Conservation (phyloP, 257 asterid genomes). For the Leptodermis oblonga region DNA sequence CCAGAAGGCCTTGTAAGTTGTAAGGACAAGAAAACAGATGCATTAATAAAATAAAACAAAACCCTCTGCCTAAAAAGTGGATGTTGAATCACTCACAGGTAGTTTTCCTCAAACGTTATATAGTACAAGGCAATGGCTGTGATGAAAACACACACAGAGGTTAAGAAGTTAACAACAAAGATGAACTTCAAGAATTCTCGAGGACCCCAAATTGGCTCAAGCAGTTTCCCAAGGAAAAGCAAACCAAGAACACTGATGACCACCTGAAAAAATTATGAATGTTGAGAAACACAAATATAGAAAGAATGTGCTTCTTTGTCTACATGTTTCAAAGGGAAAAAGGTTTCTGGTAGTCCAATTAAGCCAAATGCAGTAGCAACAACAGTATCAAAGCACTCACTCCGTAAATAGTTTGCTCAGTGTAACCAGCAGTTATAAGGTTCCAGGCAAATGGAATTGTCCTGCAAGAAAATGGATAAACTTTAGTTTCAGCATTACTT, state of each 20-base stretch:
- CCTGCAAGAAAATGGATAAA: conserved; percentile 39
- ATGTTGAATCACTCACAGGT: conserved; percentile 63
- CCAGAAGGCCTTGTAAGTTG: neutral
- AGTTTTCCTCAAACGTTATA: conserved; percentile 57
- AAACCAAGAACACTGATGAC: conserved; percentile 68
- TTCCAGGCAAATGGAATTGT: conserved; percentile 97
- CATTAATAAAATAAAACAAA: neutral
- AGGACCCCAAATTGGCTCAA: conserved; percentile 93
- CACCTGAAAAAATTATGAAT: conserved; percentile 45
- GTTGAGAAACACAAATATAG: neutral
- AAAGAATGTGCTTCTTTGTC: neutral
- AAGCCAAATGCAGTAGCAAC: neutral
- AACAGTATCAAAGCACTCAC: conserved; percentile 38
- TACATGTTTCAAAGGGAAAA: neutral
- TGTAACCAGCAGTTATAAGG: conserved; percentile 86
- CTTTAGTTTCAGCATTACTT: conserved; percentile 10
- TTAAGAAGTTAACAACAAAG: conserved; percentile 75
- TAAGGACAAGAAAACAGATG: neutral
- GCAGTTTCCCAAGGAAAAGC: conserved; percentile 82
- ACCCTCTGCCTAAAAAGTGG: conserved; percentile 11
- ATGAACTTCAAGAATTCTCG: conserved; percentile 82
- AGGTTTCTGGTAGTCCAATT: neutral
- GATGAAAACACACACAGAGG: conserved; percentile 68
- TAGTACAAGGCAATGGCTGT: conserved; percentile 79
- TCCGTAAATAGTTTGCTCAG: conserved; percentile 80